Evolutionary conservation across 768 basidiomycete species (phyloP).

Genomic region (Sutorius australiensis): DNA sequence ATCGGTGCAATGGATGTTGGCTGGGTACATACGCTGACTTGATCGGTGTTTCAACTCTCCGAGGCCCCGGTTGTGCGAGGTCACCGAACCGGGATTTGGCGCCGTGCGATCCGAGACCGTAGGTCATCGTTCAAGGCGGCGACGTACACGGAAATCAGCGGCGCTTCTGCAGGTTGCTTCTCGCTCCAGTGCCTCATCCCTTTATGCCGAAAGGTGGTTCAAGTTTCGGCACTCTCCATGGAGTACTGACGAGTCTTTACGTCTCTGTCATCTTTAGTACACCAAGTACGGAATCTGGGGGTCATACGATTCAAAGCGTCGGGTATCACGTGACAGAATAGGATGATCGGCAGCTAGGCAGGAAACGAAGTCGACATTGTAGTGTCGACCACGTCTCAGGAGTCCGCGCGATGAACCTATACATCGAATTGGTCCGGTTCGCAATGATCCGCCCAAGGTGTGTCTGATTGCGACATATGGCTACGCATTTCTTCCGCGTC

Average conservation of each 20-base stretch:
- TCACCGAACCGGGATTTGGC: not conserved
- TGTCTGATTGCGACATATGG: not conserved
- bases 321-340: not conserved
- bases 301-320: not conserved
- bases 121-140: not conserved
- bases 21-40: not conserved
- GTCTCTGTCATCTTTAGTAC: too few species aligned
- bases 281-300: not conserved
- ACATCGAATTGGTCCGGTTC: conserved; percentile 3
- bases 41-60: not conserved
- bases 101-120: conserved; percentile 4
- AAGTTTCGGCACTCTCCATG: not conserved
- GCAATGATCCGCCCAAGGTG: not conserved
- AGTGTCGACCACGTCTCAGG: conserved; percentile 1
- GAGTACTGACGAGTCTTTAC: not conserved
- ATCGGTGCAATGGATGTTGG: not conserved
- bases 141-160: not conserved
- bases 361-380: not conserved
- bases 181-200: not conserved
- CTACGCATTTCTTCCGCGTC: not conserved
- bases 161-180: not conserved
- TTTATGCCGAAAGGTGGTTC: not conserved
- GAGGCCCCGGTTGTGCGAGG: not conserved
- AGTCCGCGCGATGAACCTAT: not conserved
- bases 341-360: not conserved